Evolutionary conservation across 495 filamentous ascomycete species (phyloP), one percentile per base, ranked within the genome.

Genomic region (Penicillium cinerascens): DNA sequence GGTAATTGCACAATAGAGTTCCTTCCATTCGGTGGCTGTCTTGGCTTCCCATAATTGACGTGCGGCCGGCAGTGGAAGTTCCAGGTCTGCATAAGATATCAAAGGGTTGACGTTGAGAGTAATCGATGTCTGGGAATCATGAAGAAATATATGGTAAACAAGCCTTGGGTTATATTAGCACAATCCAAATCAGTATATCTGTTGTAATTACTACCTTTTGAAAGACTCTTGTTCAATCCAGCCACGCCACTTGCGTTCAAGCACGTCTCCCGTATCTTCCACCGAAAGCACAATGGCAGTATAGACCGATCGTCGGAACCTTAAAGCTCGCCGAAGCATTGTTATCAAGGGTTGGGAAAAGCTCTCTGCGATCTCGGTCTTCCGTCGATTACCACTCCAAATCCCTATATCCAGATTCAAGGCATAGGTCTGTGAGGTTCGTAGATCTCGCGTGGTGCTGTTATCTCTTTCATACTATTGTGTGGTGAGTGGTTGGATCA

Each of bases 361-460:
- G 54, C 82, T 83, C 51, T 87, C 83, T 2, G 83, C 80, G 35
- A 88, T 81, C 60, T 88, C 85, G 56, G 85, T 86, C 56, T 83
- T 82, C n/a, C 85, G 65, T 41, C 80, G 76, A 50, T 82, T 83
- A 2, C 83, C 85, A 45, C 82, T 85, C 85, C 85, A 88, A 8
- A 88, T 68, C 0, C 80, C 81, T 35, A 86, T 70, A 44, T 85
- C 79, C 4, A 85, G 70, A 1, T 71, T 61, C 21, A 87, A 51
- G 13, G 82, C 67, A 44, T 78, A 74, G 5, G 78, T 74, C 59
- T 86, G 84, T 6, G 83, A 71, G 3, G 78, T 63, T 4, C 77
- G 70, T 3, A 86, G 54, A 47, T 84, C 70, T 22, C 78, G 71
- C 15, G 82, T 82, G 3, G 65, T 65, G 8, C 64, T 73, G 54